Percentiles rank a stretch among this genome's conserved stretches.
These are phyloP conservation scores for Xylaria castorea DNA, from an alignment of 495 filamentous ascomycete species.

Conservation along the genomic window DNA sequence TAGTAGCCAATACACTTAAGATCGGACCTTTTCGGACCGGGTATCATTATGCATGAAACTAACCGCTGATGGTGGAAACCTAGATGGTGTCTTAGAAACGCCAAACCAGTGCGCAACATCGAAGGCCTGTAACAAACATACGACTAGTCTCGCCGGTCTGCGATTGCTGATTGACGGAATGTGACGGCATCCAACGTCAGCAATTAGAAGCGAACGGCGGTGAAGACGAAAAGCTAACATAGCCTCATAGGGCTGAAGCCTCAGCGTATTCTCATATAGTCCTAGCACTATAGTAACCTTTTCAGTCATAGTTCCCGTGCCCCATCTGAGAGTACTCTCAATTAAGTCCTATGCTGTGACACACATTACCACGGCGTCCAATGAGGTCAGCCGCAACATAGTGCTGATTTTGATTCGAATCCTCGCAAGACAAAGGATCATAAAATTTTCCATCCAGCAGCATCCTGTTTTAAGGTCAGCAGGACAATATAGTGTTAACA, in stretches of 20 bases:
- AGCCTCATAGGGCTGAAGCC: conserved; percentile 30
- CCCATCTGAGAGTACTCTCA: not conserved
- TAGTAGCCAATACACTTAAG: not conserved
- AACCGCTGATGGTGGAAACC: not conserved
- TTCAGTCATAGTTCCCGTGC: not conserved
- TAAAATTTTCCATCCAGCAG: not conserved
- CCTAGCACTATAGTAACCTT: not conserved
- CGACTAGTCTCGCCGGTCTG: not conserved
- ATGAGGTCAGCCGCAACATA: not conserved
- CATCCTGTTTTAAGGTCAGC: conserved; percentile 1
- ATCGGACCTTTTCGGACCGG: not conserved
- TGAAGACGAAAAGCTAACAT: not conserved
- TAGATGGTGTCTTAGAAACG: not conserved
- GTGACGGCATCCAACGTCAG: conserved; percentile 25
- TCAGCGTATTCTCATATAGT: not conserved
- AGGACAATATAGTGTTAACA: not conserved
- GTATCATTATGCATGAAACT: not conserved
- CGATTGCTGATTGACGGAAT: not conserved
- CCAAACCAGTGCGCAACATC: not conserved
- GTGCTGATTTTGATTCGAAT: not conserved
- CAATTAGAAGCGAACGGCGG: conserved; percentile 14
- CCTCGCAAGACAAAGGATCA: not conserved
- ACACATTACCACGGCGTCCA: too few species aligned
- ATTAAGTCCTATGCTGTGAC: not conserved
- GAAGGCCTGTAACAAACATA: not conserved